Percentiles rank a stretch among this genome's conserved stretches.
Evolutionary conservation across 495 filamentous ascomycete species (phyloP).

Genomic region (Xylaria nigripes): DNA sequence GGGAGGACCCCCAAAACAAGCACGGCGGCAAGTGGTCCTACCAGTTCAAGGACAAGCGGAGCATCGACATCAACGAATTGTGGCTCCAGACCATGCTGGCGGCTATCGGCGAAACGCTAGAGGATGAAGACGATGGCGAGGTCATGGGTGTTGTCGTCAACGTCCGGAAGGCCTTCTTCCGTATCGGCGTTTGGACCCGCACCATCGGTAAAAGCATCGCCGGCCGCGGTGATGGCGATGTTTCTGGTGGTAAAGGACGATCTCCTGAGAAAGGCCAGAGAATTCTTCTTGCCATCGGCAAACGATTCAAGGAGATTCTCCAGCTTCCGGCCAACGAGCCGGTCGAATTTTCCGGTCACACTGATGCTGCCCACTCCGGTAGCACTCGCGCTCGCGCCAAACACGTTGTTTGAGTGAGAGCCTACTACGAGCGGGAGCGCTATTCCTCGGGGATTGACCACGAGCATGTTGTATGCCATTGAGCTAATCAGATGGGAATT

Average conservation of each 20-base stretch:
- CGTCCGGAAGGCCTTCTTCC: conserved; percentile 95
- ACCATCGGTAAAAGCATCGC: conserved; percentile 78
- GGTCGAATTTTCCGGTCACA: conserved; percentile 95
- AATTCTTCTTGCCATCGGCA: conserved; percentile 71
- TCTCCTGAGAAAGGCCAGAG: conserved; percentile 73
- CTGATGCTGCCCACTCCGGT: conserved; percentile 82
- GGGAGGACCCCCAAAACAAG: conserved; percentile 98
- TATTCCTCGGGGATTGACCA: no score
- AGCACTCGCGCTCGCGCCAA: conserved; percentile 95
- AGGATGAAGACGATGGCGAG: conserved; percentile 87
- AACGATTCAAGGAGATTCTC: conserved; percentile 83
- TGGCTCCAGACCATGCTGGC: conserved; percentile 97
- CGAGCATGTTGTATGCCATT: background rate
- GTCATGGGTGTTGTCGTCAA: conserved; percentile 99
- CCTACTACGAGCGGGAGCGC: background rate
- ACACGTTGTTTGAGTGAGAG: conserved; percentile 59
- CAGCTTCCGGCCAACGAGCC: conserved; percentile 63
- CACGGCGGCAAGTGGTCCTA: conserved; percentile 98
- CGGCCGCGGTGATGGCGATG: conserved; percentile 61
- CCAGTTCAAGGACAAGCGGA: conserved; percentile 90
- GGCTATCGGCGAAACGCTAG: conserved; percentile 95
- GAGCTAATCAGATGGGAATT: background rate
- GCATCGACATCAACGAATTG: conserved; percentile 82
- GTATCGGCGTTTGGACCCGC: conserved; percentile 86
- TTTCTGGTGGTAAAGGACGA: conserved; percentile 59